A percentile compares a stretch with the other conserved stretches of the same genome.
These are phyloP conservation scores for Rutstroemia sp. DNA, from an alignment of 2,329 filamentous ascomycete genomes.

Conservation along the genomic window DNA sequence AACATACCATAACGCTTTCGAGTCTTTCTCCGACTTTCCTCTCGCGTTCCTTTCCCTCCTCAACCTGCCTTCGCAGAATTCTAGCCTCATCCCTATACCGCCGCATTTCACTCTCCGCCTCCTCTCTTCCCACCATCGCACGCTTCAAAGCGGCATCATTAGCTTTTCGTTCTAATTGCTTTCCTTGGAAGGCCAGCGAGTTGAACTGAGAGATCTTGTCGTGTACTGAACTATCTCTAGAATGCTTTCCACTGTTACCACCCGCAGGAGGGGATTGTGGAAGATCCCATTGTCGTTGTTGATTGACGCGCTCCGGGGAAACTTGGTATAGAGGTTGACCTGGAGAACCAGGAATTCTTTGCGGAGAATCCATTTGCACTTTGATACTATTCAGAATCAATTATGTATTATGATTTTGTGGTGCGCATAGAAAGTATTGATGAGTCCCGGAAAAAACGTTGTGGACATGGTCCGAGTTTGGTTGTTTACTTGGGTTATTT, in stretches of 20 bases:
- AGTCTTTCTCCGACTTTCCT: conserved; percentile 58
- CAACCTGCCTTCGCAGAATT: conserved; percentile 47
- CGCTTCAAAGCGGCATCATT: conserved; percentile 60
- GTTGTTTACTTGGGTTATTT: too few relatives aligned
- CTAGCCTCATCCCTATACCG: conserved; percentile 54
- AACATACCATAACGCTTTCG: conserved; percentile 60
- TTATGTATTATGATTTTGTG: background rate
- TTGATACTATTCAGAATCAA: background rate
- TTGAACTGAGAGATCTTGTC: conserved; percentile 69
- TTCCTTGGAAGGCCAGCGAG: conserved; percentile 48
- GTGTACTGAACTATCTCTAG: conserved; percentile 53
- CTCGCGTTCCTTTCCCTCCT: conserved; percentile 60
- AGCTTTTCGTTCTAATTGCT: conserved; percentile 55
- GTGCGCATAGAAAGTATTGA: background rate
- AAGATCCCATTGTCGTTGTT: conserved; percentile 30
- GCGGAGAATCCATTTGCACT: conserved; percentile 35
- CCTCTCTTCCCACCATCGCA: conserved; percentile 61
- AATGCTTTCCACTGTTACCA: conserved; percentile 19
- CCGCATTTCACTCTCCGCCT: conserved; percentile 62
- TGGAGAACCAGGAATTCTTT: conserved; percentile 47
- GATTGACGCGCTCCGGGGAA: conserved; percentile 58
- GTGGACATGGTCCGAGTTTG: too few relatives aligned
- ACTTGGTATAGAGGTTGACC: conserved; percentile 51
- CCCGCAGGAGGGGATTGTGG: conserved; percentile 13
- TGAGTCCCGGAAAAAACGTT: background rate